Conservation (phyloP, 345 rosid genomes). For the Dovyalis caffra region DNA sequence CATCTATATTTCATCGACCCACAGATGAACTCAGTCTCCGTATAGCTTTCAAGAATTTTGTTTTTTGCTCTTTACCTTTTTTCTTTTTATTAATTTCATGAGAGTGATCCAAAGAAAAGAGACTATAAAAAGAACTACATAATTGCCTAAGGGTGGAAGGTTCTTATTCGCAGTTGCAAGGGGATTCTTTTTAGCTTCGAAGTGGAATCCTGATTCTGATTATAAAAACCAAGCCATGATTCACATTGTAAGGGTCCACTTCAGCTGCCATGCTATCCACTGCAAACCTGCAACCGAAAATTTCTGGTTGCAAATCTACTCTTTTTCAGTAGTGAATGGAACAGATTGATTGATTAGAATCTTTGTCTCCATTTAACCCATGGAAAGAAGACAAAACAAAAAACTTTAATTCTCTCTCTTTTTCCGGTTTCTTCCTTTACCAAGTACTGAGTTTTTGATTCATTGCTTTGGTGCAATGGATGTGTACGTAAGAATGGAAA, state of each 20-base stretch:
- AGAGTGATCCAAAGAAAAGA: conserved; percentile 23
- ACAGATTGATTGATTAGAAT: conserved; percentile 36
- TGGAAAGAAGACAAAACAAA: conserved; percentile 32
- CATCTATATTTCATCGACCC: conserved; percentile 38
- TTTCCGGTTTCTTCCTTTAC: conserved; percentile 7
- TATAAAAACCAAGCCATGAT: conserved; percentile 36
- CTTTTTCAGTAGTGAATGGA: not conserved
- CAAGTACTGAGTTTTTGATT: not conserved
- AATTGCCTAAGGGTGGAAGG: conserved; percentile 22
- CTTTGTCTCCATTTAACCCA: conserved; percentile 37
- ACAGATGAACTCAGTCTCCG: conserved; percentile 39
- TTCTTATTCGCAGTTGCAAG: conserved; percentile 32
- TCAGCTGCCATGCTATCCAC: conserved; percentile 23
- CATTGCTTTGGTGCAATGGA: conserved; percentile 14
- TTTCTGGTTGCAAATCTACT: no score
- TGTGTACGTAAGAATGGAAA: conserved; percentile 12
- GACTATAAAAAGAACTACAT: conserved; percentile 8
- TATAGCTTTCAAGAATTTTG: conserved; percentile 43
- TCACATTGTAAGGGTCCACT: conserved; percentile 25
- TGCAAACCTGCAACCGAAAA: no score
- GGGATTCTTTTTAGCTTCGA: no score
- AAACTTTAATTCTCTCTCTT: conserved; percentile 17
- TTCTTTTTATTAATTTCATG: conserved; percentile 23
- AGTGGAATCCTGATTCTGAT: conserved; percentile 54
- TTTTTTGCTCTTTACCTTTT: conserved; percentile 30